Evolutionary conservation across 2,329 filamentous ascomycete genomes (phyloP).

Genomic region (Calonectria fujianensis): DNA sequence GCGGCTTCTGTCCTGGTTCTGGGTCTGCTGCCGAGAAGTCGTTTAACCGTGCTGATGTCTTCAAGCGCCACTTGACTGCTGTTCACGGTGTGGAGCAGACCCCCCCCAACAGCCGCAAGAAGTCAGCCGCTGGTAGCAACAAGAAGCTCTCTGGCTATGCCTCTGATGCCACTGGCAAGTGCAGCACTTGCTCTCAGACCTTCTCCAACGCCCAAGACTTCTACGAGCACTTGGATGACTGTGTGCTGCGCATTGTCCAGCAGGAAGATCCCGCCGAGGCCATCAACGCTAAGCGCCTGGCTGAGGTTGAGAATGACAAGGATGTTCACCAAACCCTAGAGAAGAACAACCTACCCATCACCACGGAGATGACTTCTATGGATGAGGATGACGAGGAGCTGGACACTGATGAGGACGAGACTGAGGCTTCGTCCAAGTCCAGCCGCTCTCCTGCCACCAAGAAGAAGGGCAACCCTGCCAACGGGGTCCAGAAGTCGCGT

Average conservation of each 20-base stretch:
- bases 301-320: conserved; percentile 79
- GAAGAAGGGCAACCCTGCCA: conserved; percentile 73
- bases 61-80: conserved; percentile 93
- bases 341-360: conserved; percentile 75
- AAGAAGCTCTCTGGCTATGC: conserved; percentile 84
- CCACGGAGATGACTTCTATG: conserved; percentile 61
- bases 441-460: conserved; percentile 65
- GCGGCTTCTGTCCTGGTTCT: conserved; percentile 93
- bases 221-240: conserved; percentile 95
- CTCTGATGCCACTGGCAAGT: conserved; percentile 91
- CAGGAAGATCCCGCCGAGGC: conserved; percentile 82
- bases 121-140: conserved; percentile 65
- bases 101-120: conserved; percentile 92
- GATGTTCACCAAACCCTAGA: conserved; percentile 78
- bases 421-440: conserved; percentile 68
- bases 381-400: conserved; percentile 73
- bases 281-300: conserved; percentile 80
- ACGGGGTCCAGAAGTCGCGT: conserved; percentile 79
- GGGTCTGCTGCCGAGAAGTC: conserved; percentile 94
- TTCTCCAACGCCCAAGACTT: conserved; percentile 98
- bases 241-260: conserved; percentile 82
- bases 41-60: conserved; percentile 96
- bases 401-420: conserved; percentile 73
- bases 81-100: conserved; percentile 96
- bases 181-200: conserved; percentile 92